Evolutionary conservation across 129 eudicot genomes (phyloP), one percentile per base, ranked within the genome.

Genomic region (Tagetes erecta): DNA sequence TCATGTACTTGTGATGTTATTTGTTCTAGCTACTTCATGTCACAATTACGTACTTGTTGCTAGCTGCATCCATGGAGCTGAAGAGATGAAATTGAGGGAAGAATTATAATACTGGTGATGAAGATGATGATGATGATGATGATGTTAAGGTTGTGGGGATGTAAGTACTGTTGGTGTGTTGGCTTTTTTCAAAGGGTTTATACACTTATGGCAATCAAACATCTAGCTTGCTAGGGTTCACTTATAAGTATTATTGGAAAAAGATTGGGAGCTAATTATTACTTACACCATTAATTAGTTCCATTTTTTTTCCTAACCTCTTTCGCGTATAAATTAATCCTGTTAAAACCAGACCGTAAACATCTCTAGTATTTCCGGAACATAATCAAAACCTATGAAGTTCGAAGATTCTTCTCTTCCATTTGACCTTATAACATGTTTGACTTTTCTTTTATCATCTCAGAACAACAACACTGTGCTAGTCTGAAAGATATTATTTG

Each of bases 151-250:
- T 66, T 76, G 73, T 79, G 83, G 82, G 73, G 83, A 41, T 72
- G 68, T 66, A 72, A 36, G 83, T 79, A 79, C 83, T 79, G 47
- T 79, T 79, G 78, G 52, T 79, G 83, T 79, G 83, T 79, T 79
- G 83, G 83, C 83, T 79, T 79, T 79, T 79, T 79, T 40, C n/a
- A 30, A 34, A 79, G 83, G 74, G 83, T 66, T 79, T 79, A 79
- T 66, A 72, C 73, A 72, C 78, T 72, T 73, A 79, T 72, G 79
- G 83, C 65, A 72, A 72, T 72, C 78, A 79, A 73, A 79, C 83
- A 55, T 79, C 45, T 79, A 79, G 69, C 78, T 53, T 42, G 55
- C 83, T 79, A 79, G 83, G 83, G 83, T 79, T 79, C 78, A 79
- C 79, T 72, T 72, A 79, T 72, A 72, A 79, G 83, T 41, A 65